Percentiles rank a stretch among this genome's conserved stretches.
These are phyloP conservation scores for Boletus reticuloceps DNA, from an alignment of 768 basidiomycete species.

Conservation along the genomic window DNA sequence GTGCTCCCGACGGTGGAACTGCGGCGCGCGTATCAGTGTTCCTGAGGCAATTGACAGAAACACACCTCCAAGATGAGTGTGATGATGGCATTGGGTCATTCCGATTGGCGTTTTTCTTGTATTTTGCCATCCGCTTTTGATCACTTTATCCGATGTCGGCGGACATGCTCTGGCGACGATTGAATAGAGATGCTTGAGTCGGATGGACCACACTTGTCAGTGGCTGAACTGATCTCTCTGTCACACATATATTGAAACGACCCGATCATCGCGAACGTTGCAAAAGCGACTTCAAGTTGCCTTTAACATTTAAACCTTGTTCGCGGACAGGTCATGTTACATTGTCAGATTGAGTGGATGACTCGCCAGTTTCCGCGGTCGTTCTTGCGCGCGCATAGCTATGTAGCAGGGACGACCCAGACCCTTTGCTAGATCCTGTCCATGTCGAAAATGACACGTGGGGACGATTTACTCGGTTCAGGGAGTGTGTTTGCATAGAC, in stretches of 20 bases:
- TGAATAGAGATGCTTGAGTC: neutral
- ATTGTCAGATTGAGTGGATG: too few species aligned
- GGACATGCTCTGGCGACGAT: slow-evolving; percentile 1
- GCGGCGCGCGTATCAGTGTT: neutral
- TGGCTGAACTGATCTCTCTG: slow-evolving; percentile 10
- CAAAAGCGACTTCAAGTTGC: neutral
- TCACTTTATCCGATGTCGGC: slow-evolving; percentile 2
- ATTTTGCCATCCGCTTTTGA: too few species aligned
- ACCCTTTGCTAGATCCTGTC: too few species aligned
- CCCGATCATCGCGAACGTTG: neutral
- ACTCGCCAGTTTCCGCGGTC: neutral
- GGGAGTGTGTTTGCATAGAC: neutral
- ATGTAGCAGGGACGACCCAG: too few species aligned
- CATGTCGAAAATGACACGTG: too few species aligned
- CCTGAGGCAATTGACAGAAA: neutral
- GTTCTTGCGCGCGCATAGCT: too few species aligned
- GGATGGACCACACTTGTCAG: too few species aligned
- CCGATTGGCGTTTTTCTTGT: too few species aligned
- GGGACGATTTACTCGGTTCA: too few species aligned
- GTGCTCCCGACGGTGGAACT: neutral
- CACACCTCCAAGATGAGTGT: too few species aligned
- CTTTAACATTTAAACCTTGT: slow-evolving; percentile 6
- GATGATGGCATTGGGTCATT: too few species aligned
- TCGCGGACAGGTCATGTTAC: too few species aligned
- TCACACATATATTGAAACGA: slow-evolving; percentile 8